Conservation (phyloP, 2,329 filamentous ascomycete genomes). For the Sclerotinia nivalis region DNA sequence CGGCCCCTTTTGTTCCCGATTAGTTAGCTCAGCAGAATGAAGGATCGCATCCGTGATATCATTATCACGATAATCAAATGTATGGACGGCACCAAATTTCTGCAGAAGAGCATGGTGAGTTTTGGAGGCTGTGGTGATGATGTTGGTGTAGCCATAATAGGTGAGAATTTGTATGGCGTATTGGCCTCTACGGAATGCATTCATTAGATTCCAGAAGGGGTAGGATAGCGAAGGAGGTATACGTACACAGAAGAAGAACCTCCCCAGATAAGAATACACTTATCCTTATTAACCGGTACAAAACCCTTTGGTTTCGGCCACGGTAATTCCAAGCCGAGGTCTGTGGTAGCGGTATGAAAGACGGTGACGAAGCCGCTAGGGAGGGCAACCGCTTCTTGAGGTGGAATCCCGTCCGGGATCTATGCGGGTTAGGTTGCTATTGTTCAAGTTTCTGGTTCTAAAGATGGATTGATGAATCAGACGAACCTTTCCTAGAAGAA, state of each 20-base stretch:
- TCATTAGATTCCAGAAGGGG: background rate
- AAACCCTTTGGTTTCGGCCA: background rate
- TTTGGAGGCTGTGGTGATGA: conserved; percentile 42
- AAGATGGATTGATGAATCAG: too few relatives aligned
- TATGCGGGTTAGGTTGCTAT: too few relatives aligned
- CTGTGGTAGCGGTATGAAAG: background rate
- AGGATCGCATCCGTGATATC: conserved; percentile 33
- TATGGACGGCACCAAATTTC: conserved; percentile 24
- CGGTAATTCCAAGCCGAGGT: background rate
- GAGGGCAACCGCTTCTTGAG: background rate
- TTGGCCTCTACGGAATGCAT: conserved; percentile 25
- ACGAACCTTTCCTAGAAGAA: background rate
- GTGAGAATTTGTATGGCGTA: conserved; percentile 47
- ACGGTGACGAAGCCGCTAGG: background rate
- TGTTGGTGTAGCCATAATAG: conserved; percentile 53
- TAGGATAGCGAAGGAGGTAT: too few relatives aligned
- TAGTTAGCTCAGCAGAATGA: conserved; percentile 30
- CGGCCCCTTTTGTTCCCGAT: background rate
- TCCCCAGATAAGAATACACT: background rate
- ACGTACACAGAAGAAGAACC: conserved; percentile 4
- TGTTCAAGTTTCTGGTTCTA: background rate
- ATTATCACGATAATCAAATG: conserved; percentile 40
- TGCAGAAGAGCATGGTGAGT: conserved; percentile 39
- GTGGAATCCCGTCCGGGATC: background rate
- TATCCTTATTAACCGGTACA: background rate